phyloP scores from a whole-genome alignment of 2,329 filamentous ascomycete genomes.

The Podosphaera fusca region DNA sequence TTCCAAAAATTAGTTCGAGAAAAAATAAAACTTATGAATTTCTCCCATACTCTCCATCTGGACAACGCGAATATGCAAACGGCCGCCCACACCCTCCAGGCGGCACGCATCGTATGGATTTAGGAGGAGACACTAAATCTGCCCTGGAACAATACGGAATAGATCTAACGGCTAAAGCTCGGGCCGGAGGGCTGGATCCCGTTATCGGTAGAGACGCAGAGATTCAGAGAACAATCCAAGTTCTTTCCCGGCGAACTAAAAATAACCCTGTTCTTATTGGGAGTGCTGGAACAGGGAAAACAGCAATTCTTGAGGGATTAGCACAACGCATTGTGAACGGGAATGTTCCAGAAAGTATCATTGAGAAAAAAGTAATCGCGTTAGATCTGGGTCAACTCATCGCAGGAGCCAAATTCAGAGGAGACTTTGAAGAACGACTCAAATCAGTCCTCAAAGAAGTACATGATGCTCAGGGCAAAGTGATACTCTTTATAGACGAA shows the following conservation, averaged over 20 bases:
- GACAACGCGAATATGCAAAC: slow-evolving; percentile 30
- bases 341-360: slow-evolving; percentile 87
- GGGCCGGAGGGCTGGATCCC: slow-evolving; percentile 76
- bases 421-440: slow-evolving; percentile 84
- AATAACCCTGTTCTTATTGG: slow-evolving; percentile 81
- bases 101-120: slow-evolving; percentile 81
- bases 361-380: slow-evolving; percentile 73
- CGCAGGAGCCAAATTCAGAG: slow-evolving; percentile 82
- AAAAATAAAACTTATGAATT: slow-evolving; percentile 17
- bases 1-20: too few species aligned
- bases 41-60: slow-evolving; percentile 19
- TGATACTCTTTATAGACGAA: slow-evolving; percentile 91
- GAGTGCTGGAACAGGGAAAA: slow-evolving; percentile 67
- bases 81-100: slow-evolving; percentile 68
- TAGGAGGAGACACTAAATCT: slow-evolving; percentile 55
- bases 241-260: slow-evolving; percentile 78
- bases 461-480: slow-evolving; percentile 63
- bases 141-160: slow-evolving; percentile 80
- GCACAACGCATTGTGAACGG: slow-evolving; percentile 76
- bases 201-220: slow-evolving; percentile 74
- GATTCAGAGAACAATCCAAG: slow-evolving; percentile 84
- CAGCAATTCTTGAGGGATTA: slow-evolving; percentile 74
- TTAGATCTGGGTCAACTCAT: slow-evolving; percentile 83
- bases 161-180: slow-evolving; percentile 68
- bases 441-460: slow-evolving; percentile 78